Evolutionary conservation across 345 rosid species (phyloP), one percentile per base, ranked within the genome.

Genomic region (Excoecaria agallocha): DNA sequence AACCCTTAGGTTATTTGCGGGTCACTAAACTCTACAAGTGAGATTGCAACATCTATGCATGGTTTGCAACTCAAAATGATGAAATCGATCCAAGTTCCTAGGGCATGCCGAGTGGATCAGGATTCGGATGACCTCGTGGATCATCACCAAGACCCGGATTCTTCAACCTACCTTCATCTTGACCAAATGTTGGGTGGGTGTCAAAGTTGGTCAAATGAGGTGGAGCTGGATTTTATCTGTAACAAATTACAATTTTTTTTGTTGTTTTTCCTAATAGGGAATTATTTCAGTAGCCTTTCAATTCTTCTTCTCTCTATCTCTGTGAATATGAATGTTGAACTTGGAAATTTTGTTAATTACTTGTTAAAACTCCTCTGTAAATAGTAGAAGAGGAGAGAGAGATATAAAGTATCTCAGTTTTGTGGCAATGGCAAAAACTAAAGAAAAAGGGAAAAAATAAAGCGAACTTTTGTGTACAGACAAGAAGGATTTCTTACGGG

Each of bases 121-220:
- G 81, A 0, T 59, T 76, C 4, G 76, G 78, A 20, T 83, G 85
- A 16, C 85, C 87, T 0, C 82, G 87, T 4, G 72, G 78, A 13
- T 84, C 86, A 5, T 63, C 70, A 8, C 63, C 82, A 1, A 76
- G 85, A 17, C 82, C 85, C 25, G 71, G 71, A 0, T 80, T 78
- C 17, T 76, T 56, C 30, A 78, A 78, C 63, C 75, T 77, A 0
- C 89, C 85, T 5, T 56, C 77, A 48, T 76, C 86, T 1, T 76
- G 66, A 43, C 84, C 88, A 0, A 87, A 83, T 75, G 57, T 83
- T 0, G 90, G 79, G 17, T 87, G 87, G 88, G 77, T 85, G 2
- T 78, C 83, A 8, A 87, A 85, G 72, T 60, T 87, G 73, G 78
- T 85, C 12, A 81, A 81, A 69, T 86, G 83, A 84, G 68, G 20